Percentiles rank a stretch among this genome's conserved stretches.
These are phyloP conservation scores for Scheffersomyces stipitis DNA, from an alignment of 805 yeast species.

Conservation along the genomic window DNA sequence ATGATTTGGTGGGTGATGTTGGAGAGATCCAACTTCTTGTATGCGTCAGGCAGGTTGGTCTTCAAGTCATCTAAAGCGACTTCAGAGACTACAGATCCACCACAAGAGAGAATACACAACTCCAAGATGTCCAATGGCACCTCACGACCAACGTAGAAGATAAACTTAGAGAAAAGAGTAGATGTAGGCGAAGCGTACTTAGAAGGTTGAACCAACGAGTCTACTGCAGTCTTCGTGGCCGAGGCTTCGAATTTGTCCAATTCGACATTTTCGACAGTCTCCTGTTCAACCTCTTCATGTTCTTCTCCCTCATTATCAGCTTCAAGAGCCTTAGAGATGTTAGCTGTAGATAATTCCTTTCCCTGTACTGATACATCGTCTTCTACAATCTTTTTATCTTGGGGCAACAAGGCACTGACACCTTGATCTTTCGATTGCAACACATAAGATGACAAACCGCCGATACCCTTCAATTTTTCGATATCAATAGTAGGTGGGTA, in stretches of 20 bases:
- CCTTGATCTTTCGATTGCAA: conserved; percentile 53
- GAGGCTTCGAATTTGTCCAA: conserved; percentile 71
- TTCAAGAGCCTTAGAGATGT: conserved; percentile 50
- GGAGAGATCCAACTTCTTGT: conserved; percentile 55
- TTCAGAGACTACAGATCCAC: conserved; percentile 85
- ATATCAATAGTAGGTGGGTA: conserved; percentile 88
- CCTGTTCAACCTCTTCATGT: conserved; percentile 43
- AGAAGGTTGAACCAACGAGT: conserved; percentile 67
- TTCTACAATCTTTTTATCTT: conserved; percentile 15
- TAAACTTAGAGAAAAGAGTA: conserved; percentile 66
- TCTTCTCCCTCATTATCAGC: conserved; percentile 45
- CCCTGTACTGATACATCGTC: conserved; percentile 24
- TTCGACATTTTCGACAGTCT: conserved; percentile 22
- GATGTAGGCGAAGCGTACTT: conserved; percentile 56
- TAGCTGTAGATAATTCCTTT: conserved; percentile 38
- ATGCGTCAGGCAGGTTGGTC: conserved; percentile 45
- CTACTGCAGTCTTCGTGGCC: conserved; percentile 65
- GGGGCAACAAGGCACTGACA: conserved; percentile 39
- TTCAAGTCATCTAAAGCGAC: conserved; percentile 77
- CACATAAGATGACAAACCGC: conserved; percentile 84
- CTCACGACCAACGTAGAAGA: conserved; percentile 91
- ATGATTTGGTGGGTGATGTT: conserved; percentile 89
- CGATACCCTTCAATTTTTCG: conserved; percentile 75
- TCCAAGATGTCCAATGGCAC: conserved; percentile 91
- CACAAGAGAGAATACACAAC: conserved; percentile 80